Evolutionary conservation across 345 rosid genomes (phyloP), one percentile per base, ranked within the genome.

Genomic region (Populus davidiana): DNA sequence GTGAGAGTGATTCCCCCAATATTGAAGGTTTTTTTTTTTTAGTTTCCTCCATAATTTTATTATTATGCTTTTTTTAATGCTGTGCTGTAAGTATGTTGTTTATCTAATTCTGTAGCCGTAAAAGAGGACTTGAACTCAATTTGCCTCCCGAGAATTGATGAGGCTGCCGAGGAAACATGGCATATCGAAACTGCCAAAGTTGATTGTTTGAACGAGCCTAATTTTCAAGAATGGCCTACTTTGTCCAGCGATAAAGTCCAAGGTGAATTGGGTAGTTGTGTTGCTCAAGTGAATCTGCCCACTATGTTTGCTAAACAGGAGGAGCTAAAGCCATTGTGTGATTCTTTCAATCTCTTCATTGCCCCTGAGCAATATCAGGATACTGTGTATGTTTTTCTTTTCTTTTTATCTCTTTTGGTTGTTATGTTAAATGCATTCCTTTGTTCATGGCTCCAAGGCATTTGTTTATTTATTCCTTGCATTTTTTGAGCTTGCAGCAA

Each of bases 51-150:
- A 73, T 5, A 9, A 11, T 59, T n/a, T 16, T 23, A 29, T 36
- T 33, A 16, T 16, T 25, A 2, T 9, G 36, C 50, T 72, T 44
- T 31, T 62, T 33, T 3, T 67, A 21, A 0, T 64, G 36, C 69
- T 72, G 25, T 62, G 18, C 67, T 71, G 67, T 18, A 8, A 27
- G 36, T 39, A 27, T 66, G 10, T 73, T 3, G n/a, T 36, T 81
- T 17, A 20, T 77, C 23, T 29, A 76, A 31, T 80, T 70, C 72
- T 62, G 83, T 80, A 77, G 86, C 66, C 67, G 49, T 72, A 56
- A 72, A 80, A 56, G 86, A 71, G 75, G 91, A 86, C 16, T 35
- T 72, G 36, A 71, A 79, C 72, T 76, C 71, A 67, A 68, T 35
- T 78, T 75, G 39, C 69, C 75, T 38, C 69, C 49, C 73, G 36